phyloP scores from a whole-genome alignment of 257 asterid genomes.

The Orobanche coerulescens region DNA sequence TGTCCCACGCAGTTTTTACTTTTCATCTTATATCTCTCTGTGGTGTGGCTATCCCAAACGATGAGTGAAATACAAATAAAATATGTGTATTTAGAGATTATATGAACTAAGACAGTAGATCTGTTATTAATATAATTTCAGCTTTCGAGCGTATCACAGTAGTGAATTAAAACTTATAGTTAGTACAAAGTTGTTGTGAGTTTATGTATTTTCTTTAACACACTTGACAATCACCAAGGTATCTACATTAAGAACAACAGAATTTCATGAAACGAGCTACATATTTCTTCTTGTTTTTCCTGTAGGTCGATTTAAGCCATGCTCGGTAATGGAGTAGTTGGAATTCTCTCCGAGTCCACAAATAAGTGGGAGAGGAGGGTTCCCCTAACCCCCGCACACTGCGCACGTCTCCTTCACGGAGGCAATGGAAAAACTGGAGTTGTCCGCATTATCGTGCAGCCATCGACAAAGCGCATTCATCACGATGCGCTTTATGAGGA shows the following conservation, averaged over 20 bases:
- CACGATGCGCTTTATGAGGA: conserved; percentile 91
- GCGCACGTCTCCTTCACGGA: conserved; percentile 74
- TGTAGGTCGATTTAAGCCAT: conserved; percentile 25
- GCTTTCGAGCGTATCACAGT: neutral
- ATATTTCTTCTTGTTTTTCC: neutral
- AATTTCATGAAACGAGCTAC: neutral
- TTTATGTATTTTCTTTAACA: neutral
- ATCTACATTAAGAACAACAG: neutral
- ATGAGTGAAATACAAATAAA: neutral
- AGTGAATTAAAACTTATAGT: neutral
- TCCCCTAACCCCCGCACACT: conserved; percentile 86
- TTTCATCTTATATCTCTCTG: neutral
- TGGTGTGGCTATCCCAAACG: neutral
- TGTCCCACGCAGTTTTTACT: neutral
- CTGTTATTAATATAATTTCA: neutral
- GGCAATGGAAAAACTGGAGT: conserved; percentile 77
- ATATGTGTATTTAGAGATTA: neutral
- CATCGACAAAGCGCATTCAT: conserved; percentile 86
- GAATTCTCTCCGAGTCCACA: conserved; percentile 88
- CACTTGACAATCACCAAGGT: neutral
- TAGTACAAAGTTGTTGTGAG: neutral
- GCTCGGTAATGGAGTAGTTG: conserved; percentile 91
- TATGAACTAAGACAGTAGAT: neutral
- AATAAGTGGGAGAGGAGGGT: conserved; percentile 98
- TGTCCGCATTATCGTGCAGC: conserved; percentile 79